A percentile compares a stretch with the other conserved stretches of the same genome.
phyloP scores from a whole-genome alignment of 768 basidiomycete genomes.

The Calocera viscosa region DNA sequence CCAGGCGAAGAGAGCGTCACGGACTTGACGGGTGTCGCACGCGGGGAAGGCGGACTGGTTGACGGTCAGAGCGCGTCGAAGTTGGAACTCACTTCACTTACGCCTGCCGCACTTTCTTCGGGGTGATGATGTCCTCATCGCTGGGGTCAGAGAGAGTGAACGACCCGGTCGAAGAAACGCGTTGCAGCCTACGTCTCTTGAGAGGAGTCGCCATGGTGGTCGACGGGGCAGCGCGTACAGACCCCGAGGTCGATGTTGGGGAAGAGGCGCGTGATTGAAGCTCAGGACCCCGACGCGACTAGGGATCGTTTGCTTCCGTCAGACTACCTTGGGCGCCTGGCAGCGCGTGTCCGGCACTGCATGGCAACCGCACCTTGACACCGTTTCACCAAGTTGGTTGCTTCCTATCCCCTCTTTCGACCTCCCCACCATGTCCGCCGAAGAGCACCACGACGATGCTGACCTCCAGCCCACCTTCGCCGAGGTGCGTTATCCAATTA shows the following conservation, averaged over 20 bases:
- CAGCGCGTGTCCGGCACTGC: not conserved
- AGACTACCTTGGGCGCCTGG: no score
- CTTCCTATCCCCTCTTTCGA: not conserved
- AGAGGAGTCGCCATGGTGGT: not conserved
- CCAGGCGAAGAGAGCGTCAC: not conserved
- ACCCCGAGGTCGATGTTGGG: not conserved
- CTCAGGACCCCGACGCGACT: not conserved
- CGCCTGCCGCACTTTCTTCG: constrained; percentile 19
- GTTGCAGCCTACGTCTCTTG: not conserved
- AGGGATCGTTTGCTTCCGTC: not conserved
- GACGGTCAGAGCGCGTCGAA: not conserved
- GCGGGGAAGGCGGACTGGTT: not conserved
- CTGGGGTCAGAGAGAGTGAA: not conserved
- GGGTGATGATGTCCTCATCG: constrained; percentile 17
- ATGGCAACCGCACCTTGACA: constrained; percentile 8
- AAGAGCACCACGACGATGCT: not conserved
- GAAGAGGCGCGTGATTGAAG: not conserved
- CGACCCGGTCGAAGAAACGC: not conserved
- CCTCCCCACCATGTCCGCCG: not conserved
- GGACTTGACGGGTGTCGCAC: not conserved
- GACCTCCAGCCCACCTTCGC: constrained; percentile 3
- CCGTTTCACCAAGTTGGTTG: not conserved
- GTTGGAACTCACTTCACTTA: not conserved
- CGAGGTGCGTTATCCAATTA: not conserved
- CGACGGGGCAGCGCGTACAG: not conserved